Evolutionary conservation across 306 rosid genomes (phyloP), one percentile per base, ranked within the genome.

Genomic region (Adenanthera pavonina): DNA sequence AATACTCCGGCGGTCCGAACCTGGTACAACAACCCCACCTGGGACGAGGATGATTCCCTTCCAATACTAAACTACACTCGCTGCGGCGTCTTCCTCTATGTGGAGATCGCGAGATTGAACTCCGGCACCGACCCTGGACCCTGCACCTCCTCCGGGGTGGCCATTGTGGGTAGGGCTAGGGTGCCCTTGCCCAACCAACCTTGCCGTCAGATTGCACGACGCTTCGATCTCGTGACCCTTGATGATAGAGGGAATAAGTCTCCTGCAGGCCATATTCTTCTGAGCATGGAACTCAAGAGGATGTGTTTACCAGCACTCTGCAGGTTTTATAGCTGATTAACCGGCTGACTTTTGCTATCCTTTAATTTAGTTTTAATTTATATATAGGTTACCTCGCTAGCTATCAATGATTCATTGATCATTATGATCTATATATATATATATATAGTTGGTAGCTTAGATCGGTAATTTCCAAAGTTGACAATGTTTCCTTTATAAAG

Each of bases 171-270:
- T 11, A 74, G 48, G 46, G 51, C 38, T 4, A 65, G 30, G 51
- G 59, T 81, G 38, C 69, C 84, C 1, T 65, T 81, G 40, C 84
- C 84, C 0, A 74, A 1, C 41, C 4, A 10, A 6, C 1, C 69
- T 5, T 2, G 11, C 6, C 0, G 1, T 3, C 5, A 10, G 15
- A 51, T 5, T 10, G 2, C 0, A 9, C 60, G 68, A 2, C 57
- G 69, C 3, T 74, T 62, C 41, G 59, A 44, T 0, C 30, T 81
- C 17, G 30, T 74, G 36, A 81, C 40, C 75, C 8, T 0, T 30
- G 48, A 2, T 3, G 57, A 7, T 1, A 19, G 33, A 15, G 30
- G 35, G 8, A 1, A 3, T 7, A 65, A 25, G 36, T 13, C 11
- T 8, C 15, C 2, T 0, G 80, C 44, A 9, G 84, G 84, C 3